These are phyloP conservation scores for Claviceps pazoutovae DNA, from an alignment of 2,329 filamentous ascomycete species.

Conservation along the genomic window DNA sequence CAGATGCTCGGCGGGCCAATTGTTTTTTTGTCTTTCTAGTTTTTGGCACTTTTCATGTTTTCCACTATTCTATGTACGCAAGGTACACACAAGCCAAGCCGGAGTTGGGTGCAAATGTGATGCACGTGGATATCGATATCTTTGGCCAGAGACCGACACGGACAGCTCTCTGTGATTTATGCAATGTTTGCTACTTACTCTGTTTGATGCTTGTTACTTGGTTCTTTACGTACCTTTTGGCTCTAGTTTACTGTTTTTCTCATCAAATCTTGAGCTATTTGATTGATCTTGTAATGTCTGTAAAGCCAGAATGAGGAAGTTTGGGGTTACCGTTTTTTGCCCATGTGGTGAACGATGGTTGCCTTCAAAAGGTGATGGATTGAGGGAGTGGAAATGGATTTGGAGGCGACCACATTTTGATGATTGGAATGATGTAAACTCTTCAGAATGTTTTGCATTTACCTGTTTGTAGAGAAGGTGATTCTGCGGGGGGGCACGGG, in stretches of 20 bases:
- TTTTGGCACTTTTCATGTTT: not conserved
- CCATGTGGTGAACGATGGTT: not conserved
- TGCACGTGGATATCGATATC: not conserved
- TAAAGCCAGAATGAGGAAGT: too few relatives aligned
- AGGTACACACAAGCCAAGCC: too few relatives aligned
- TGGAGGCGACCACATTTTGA: slow-evolving; percentile 8
- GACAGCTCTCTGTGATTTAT: not conserved
- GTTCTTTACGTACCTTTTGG: too few relatives aligned
- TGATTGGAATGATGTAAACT: slow-evolving; percentile 14
- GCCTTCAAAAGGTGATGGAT: not conserved
- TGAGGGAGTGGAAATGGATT: not conserved
- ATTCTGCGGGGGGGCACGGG: too few relatives aligned
- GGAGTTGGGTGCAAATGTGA: not conserved
- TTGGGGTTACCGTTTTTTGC: not conserved
- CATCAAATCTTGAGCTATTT: too few relatives aligned
- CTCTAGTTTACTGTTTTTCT: too few relatives aligned
- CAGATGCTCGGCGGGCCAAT: too few relatives aligned
- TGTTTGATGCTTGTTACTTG: too few relatives aligned
- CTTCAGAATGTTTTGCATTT: slow-evolving; percentile 6
- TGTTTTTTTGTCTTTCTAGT: not conserved
- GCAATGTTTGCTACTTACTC: too few relatives aligned
- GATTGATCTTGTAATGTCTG: too few relatives aligned
- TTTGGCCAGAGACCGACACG: not conserved
- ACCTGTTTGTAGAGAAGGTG: too few relatives aligned
- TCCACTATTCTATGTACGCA: too few relatives aligned